These are phyloP conservation scores for Neolentinus lepideus DNA, from an alignment of 1,284 basidiomycete species.

Conservation along the genomic window DNA sequence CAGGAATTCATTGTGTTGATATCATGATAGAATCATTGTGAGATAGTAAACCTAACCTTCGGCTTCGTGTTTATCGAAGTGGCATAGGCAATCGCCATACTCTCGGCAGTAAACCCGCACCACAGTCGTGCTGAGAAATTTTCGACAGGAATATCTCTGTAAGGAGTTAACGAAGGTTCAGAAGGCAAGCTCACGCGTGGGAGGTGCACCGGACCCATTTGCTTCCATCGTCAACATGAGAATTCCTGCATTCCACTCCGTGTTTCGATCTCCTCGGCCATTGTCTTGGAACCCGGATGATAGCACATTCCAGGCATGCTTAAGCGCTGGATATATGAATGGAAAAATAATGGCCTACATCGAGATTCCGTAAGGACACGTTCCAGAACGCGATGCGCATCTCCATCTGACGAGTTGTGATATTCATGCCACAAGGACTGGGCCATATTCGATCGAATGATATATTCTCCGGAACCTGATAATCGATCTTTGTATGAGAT, in stretches of 20 bases:
- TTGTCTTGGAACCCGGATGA: conserved; percentile 11
- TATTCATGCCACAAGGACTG: conserved; percentile 24
- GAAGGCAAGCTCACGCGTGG: background rate
- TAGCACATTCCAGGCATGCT: no score
- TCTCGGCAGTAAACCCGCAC: conserved; percentile 77
- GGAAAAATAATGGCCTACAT: conserved; percentile 11
- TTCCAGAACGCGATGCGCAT: conserved; percentile 23
- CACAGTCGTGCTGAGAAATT: conserved; percentile 50
- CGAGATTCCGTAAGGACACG: conserved; percentile 18
- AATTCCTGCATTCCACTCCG: conserved; percentile 28
- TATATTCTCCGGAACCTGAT: conserved; percentile 35
- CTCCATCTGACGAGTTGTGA: conserved; percentile 12
- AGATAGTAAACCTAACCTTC: conserved; percentile 35
- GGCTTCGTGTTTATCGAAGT: conserved; percentile 43
- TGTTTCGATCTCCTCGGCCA: conserved; percentile 17
- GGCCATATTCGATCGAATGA: conserved; percentile 29
- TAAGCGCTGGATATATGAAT: no score
- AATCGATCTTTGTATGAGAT: background rate
- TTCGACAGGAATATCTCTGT: conserved; percentile 6
- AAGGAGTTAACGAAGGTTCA: conserved; percentile 3
- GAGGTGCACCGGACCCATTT: conserved; percentile 19
- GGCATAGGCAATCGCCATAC: conserved; percentile 70
- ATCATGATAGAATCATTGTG: background rate
- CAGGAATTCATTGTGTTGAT: background rate
- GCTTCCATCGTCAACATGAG: conserved; percentile 40